phyloP scores from a whole-genome alignment of 2,329 filamentous ascomycete species.

The Paracorniculantispora psalliotae region DNA sequence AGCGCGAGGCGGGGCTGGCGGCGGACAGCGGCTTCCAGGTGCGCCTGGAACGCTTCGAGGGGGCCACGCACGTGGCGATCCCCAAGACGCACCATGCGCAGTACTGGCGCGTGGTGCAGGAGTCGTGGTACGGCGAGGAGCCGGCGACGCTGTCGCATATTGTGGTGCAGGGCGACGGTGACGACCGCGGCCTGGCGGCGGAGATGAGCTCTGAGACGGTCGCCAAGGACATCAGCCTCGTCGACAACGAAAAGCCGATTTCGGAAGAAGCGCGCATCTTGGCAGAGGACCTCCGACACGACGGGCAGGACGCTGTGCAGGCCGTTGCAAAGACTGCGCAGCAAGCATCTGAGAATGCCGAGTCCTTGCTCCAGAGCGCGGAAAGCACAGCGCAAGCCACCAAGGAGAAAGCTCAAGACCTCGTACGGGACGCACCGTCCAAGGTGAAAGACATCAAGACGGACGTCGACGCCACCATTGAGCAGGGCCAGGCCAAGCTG shows the following conservation, averaged over 20 bases:
- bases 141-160: background rate
- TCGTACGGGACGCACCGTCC: too few species aligned
- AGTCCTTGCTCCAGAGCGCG: background rate
- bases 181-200: background rate
- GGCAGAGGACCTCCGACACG: background rate
- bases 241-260: background rate
- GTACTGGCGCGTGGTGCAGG: conserved; percentile 46
- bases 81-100: conserved; percentile 38
- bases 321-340: background rate
- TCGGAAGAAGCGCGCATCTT: background rate
- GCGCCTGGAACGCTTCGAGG: conserved; percentile 40
- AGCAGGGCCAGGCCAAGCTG: background rate
- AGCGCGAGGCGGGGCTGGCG: conserved; percentile 42
- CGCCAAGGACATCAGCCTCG: background rate
- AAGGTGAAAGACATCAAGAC: background rate
- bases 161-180: background rate
- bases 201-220: conserved; percentile 3
- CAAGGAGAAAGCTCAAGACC: background rate
- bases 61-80: conserved; percentile 48
- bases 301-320: background rate
- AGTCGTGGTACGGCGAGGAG: conserved; percentile 38
- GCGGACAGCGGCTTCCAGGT: conserved; percentile 35
- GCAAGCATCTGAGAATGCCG: background rate
- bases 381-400: background rate
- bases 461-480: background rate